A percentile compares a stretch with the other conserved stretches of the same genome.
phyloP scores from a whole-genome alignment of 2,329 filamentous ascomycete species.

The Curvularia lunata region DNA sequence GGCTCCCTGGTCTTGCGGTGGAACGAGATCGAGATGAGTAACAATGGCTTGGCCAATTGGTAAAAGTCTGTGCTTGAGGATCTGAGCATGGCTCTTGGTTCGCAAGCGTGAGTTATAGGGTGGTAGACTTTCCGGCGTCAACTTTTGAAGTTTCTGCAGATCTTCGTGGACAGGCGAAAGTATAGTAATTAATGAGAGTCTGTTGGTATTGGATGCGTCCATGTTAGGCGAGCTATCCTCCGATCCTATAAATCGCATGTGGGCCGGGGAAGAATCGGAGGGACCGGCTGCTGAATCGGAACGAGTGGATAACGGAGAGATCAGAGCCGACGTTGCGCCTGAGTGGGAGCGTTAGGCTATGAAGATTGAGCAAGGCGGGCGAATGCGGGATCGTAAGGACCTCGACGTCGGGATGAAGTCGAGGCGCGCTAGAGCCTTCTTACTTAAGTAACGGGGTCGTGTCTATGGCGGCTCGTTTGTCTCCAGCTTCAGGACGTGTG shows the following conservation, averaged over 20 bases:
- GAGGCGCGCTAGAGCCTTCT: background rate
- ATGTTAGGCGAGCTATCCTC: background rate
- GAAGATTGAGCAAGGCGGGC: background rate
- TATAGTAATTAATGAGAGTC: background rate
- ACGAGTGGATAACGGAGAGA: constrained; percentile 1
- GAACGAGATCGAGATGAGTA: background rate
- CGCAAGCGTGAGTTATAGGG: constrained; percentile 9
- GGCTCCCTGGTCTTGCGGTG: constrained; percentile 3
- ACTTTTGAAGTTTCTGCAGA: constrained; percentile 18
- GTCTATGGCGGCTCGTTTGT: constrained; percentile 8
- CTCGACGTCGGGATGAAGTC: background rate
- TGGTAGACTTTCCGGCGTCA: constrained; percentile 17
- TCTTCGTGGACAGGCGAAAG: constrained; percentile 16
- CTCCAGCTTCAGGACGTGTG: background rate
- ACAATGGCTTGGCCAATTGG: constrained; percentile 26
- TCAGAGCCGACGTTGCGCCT: background rate
- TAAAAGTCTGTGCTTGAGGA: constrained; percentile 23
- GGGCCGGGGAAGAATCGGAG: background rate
- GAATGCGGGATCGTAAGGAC: background rate
- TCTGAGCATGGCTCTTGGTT: constrained; percentile 19
- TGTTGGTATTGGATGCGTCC: background rate
- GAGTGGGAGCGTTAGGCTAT: constrained; percentile 4
- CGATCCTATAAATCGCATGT: background rate
- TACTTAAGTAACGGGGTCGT: constrained; percentile 4
- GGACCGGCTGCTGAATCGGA: background rate